These are phyloP conservation scores for Diaporthe humulicola DNA, from an alignment of 2,329 filamentous ascomycete species.

Conservation along the genomic window DNA sequence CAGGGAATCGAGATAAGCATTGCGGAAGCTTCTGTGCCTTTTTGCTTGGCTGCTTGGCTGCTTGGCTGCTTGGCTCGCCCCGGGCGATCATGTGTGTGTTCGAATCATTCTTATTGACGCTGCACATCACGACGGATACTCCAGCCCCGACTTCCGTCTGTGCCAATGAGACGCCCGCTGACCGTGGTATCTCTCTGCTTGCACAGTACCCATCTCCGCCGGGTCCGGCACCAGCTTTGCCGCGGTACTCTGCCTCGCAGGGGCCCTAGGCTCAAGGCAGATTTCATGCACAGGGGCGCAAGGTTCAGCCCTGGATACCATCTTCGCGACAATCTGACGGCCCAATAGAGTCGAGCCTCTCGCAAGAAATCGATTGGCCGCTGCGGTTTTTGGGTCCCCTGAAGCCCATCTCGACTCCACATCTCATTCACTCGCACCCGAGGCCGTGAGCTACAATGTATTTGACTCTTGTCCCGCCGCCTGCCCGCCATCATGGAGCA, in stretches of 20 bases:
- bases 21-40: neutral
- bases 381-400: neutral
- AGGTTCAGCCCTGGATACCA: neutral
- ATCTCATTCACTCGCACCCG: neutral
- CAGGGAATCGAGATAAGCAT: constrained; percentile 35
- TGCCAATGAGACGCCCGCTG: neutral
- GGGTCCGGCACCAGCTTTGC: neutral
- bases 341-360: neutral
- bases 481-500: neutral
- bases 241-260: neutral
- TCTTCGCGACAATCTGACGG: neutral
- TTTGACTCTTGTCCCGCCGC: neutral
- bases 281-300: neutral
- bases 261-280: neutral
- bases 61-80: neutral
- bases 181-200: neutral
- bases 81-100: neutral
- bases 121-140: neutral
- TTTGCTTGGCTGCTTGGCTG: constrained; percentile 4
- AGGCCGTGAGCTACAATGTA: neutral
- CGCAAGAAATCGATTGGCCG: neutral
- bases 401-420: neutral
- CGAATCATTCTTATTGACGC: neutral
- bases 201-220: neutral
- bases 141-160: neutral